Evolutionary conservation across 164 flowering plant genomes (phyloP).

Genomic region (Nelumbo lutea): DNA sequence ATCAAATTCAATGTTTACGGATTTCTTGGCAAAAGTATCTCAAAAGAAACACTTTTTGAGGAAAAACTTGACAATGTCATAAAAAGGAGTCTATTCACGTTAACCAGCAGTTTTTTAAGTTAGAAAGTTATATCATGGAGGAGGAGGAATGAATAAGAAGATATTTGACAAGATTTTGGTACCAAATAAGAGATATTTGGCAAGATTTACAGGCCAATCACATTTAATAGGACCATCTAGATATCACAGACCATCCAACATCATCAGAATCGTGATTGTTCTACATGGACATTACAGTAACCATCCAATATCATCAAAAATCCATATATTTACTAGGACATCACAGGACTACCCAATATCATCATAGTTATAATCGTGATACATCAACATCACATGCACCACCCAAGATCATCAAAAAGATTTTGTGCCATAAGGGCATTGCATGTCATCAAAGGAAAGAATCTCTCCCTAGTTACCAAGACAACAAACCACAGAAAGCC

Average conservation of each 20-base stretch:
- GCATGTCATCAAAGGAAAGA: constrained; percentile 12
- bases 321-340: too few species aligned
- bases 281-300: neutral
- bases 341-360: too few species aligned
- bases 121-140: constrained; percentile 4
- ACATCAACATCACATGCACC: too few species aligned
- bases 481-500: constrained; percentile 15
- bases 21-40: neutral
- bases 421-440: neutral
- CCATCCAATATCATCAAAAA: constrained; percentile 3
- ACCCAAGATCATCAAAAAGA: too few species aligned
- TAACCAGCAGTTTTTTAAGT: constrained; percentile 4
- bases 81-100: constrained; percentile 2
- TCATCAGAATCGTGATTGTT: neutral
- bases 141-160: neutral
- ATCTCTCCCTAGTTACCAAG: constrained; percentile 7
- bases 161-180: constrained; percentile 2
- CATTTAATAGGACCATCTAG: neutral
- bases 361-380: too few species aligned
- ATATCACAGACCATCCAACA: neutral
- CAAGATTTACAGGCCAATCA: constrained; percentile 6
- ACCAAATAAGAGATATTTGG: neutral
- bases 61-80: neutral
- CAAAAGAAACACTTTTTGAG: neutral
- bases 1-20: neutral